These are phyloP conservation scores for Naganishia vishniacii DNA, from an alignment of 768 basidiomycete genomes.

Conservation along the genomic window DNA sequence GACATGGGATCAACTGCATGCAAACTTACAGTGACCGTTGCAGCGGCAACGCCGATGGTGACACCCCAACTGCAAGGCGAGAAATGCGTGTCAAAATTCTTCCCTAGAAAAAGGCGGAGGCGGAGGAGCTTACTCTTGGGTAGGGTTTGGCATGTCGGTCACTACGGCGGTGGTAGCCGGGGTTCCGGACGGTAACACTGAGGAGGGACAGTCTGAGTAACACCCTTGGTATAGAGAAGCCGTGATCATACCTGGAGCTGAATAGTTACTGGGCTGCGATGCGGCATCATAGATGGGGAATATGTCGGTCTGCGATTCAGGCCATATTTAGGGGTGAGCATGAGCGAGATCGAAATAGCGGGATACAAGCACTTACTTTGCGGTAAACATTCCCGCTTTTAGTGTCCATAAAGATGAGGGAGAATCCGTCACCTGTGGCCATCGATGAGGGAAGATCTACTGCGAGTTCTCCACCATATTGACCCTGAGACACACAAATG, in stretches of 20 bases:
- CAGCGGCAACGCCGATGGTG: constrained; percentile 1
- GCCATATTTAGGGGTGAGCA: neutral
- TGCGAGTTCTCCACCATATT: constrained; percentile 19
- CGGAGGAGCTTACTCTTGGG: constrained; percentile 35
- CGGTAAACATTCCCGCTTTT: constrained; percentile 42
- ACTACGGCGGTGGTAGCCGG: constrained; percentile 37
- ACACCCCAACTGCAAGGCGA: neutral
- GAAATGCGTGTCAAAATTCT: too few species aligned
- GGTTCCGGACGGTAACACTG: constrained; percentile 24
- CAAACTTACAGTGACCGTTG: constrained; percentile 4
- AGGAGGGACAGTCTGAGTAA: neutral
- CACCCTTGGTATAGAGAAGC: neutral
- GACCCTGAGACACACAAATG: neutral
- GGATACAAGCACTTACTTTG: constrained; percentile 23
- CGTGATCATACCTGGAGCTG: constrained; percentile 30
- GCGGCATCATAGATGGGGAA: constrained; percentile 40
- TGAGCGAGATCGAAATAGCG: neutral
- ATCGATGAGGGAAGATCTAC: neutral
- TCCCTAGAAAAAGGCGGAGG: neutral
- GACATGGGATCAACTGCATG: too few species aligned
- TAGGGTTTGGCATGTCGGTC: constrained; percentile 41
- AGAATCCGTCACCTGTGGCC: constrained; percentile 34
- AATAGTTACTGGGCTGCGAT: constrained; percentile 39
- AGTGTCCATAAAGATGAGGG: constrained; percentile 46
- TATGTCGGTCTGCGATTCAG: constrained; percentile 26